Base-by-base conservation (phyloP, 208 protist species). In the Leptomonas seymouri region DNA sequence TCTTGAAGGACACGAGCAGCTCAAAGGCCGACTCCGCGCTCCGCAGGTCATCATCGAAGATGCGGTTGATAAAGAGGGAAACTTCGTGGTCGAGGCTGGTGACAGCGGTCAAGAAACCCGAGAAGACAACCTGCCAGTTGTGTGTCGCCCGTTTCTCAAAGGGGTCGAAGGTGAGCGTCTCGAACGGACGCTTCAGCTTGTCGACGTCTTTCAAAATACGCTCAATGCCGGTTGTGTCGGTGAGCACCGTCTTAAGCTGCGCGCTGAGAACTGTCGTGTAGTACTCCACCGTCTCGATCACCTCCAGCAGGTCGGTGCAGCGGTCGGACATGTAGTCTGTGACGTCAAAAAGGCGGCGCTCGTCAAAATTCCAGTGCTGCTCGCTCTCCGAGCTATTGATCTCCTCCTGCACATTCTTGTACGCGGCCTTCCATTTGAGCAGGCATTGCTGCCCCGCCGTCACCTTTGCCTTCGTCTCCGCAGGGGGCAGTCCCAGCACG, bases 361-460 rank as follows among this genome's bases (percentile, higher is more conserved):
- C 89, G 74, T 99, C 98, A 82, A 99, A 99, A 65, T 99, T 98
- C 98, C 99, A 99, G 44, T 98, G 95, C 70, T 96, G 86, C 70
- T 99, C 96, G 25, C 91, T 85, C 41, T 98, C 97, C 21, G 81
- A 87, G 75, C 84, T 84, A 78, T 99, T 98, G 76, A 99, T 99
- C 81, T 98, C 93, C 74, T 97, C 89, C 75, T 98, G 91, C 44
- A 98, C 94, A 59, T 93, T 91, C 36, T 88, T 80, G 77, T 99
- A 98, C 25, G 90, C 86, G 2, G 91, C 81, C 80, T 98, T 97
- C 97, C 97, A 99, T 67, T 97, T 96, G 27, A 97, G 59, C 60
- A 99, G 81, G 67, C 97, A 96, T 61, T 95, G 81, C 73, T 96
- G 86, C n/a, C 95, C 94, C 45, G 98, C 94, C 45, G 49, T 76